Conservation (phyloP, 2,329 filamentous ascomycete genomes). For the Sarocladium strictum region DNA sequence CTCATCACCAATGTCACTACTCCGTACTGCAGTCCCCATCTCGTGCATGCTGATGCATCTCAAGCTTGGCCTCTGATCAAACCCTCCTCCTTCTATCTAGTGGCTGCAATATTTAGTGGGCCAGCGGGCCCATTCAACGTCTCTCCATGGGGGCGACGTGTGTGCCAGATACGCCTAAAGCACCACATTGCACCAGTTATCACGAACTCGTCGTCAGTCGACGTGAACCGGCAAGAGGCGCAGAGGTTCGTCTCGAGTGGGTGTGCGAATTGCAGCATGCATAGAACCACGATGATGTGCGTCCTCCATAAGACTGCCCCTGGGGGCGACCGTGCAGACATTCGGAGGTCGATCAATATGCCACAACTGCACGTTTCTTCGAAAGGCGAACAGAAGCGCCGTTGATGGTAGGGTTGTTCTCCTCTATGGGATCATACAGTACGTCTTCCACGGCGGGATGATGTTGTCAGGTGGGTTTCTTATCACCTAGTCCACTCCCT, state of each 20-base stretch:
- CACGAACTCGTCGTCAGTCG: background rate
- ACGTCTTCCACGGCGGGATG: no score
- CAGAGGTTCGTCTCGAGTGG: background rate
- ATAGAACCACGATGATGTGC: background rate
- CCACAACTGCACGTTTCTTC: no score
- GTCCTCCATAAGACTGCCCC: no score
- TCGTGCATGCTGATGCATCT: constrained; percentile 1
- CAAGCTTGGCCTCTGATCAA: constrained; percentile 7
- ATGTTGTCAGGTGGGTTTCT: background rate
- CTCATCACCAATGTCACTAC: background rate
- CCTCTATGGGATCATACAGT: no score
- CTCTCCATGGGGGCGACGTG: background rate
- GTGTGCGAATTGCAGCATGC: background rate
- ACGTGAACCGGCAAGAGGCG: background rate
- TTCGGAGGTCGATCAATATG: no score
- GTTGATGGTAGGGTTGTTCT: no score
- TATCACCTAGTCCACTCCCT: no score
- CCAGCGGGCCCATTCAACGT: background rate
- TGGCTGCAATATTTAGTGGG: constrained; percentile 4
- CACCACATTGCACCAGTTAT: constrained; percentile 1
- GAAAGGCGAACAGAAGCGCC: no score
- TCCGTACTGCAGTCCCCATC: background rate
- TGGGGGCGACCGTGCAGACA: no score
- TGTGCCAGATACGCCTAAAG: background rate
- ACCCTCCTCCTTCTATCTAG: background rate